Evolutionary conservation across 2,329 filamentous ascomycete species (phyloP).

Genomic region (Chaetomium strumarium): DNA sequence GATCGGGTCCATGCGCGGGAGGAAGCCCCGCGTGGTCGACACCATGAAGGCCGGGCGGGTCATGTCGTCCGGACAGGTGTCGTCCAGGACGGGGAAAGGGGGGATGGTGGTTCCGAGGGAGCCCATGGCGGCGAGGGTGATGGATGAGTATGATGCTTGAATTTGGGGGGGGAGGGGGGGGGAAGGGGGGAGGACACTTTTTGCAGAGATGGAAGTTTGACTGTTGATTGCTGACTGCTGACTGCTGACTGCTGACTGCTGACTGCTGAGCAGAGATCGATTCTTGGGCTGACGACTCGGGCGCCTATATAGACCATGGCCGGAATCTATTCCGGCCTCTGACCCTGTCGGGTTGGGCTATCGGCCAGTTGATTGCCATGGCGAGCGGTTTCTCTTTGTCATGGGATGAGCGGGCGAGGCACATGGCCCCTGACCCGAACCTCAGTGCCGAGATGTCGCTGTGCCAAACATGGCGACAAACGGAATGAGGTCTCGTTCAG

Average conservation of each 20-base stretch:
- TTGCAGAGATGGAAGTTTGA: no score
- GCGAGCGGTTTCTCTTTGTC: conserved; percentile 24
- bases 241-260: neutral
- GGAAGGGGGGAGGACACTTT: no score
- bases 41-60: conserved; percentile 73
- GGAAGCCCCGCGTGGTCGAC: conserved; percentile 66
- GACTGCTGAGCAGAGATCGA: neutral
- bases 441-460: neutral
- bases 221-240: neutral
- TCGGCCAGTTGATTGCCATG: conserved; percentile 1
- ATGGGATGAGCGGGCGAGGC: conserved; percentile 6
- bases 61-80: conserved; percentile 56
- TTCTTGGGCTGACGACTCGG: conserved; percentile 20
- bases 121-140: conserved; percentile 35
- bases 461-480: neutral
- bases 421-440: neutral
- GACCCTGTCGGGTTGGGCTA: neutral
- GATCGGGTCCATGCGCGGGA: conserved; percentile 61
- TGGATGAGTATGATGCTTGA: neutral
- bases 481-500: neutral
- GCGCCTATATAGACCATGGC: conserved; percentile 44
- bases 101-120: conserved; percentile 31
- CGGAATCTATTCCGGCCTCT: conserved; percentile 39
- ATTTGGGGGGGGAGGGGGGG: no score
- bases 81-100: conserved; percentile 56